phyloP scores from a whole-genome alignment of 139 green algal species.

The Chlorella sp. region DNA sequence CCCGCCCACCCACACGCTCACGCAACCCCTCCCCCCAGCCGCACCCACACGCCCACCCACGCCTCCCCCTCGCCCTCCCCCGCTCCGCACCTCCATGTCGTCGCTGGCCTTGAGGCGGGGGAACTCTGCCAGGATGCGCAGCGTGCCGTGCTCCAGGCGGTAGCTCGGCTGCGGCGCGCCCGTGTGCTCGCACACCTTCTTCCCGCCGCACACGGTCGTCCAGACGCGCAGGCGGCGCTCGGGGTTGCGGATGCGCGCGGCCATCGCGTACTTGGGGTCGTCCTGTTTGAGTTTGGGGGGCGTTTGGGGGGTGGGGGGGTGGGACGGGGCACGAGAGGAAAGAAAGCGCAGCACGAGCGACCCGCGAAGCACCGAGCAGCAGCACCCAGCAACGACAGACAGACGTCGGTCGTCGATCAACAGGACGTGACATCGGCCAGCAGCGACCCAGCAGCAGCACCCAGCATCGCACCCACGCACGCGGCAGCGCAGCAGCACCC shows the following conservation, averaged over 20 bases:
- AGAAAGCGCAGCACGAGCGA: no score
- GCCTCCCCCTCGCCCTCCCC: conserved; percentile 56
- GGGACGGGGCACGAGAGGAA: neutral
- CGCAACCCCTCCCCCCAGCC: neutral
- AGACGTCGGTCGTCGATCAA: no score
- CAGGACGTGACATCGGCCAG: no score
- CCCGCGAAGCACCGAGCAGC: neutral
- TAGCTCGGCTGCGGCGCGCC: conserved; percentile 89
- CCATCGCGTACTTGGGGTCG: conserved; percentile 72
- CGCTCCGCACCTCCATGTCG: conserved; percentile 64
- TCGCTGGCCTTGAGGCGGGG: conserved; percentile 73
- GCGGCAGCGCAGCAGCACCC: no score
- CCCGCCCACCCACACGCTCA: neutral
- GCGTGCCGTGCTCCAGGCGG: conserved; percentile 68
- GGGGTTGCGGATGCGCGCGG: conserved; percentile 65
- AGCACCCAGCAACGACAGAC: neutral
- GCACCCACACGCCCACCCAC: neutral
- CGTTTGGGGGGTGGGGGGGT: neutral
- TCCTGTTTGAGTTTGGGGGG: no score
- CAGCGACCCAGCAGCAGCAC: no score
- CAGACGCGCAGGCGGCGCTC: conserved; percentile 74
- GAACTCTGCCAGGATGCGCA: conserved; percentile 93
- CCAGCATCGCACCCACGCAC: no score
- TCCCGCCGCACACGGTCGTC: conserved; percentile 56
- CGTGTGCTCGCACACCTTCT: conserved; percentile 53